Base-by-base conservation (phyloP, 257 asterid species). In the Scutellaria barbata region DNA sequence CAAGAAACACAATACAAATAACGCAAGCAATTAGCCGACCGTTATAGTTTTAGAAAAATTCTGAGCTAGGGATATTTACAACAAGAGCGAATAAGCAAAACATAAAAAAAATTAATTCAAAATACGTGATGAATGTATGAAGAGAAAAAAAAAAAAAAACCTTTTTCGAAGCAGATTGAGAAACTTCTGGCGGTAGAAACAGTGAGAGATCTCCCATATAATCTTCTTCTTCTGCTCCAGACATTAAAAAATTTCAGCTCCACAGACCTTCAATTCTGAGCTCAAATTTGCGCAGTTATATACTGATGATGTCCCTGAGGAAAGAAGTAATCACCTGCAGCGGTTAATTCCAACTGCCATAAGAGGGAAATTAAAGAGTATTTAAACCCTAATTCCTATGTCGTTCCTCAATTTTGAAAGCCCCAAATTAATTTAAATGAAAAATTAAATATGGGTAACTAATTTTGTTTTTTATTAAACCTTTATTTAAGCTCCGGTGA, bases 161-260 rank as follows among this genome's bases (percentile, higher is more conserved):
- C 96, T 82, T 76, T 73, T 79, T 81, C 4, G 91, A 68, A 68
- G 92, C 80, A 68, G 88, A 40, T 67, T 69, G 86, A 68, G 86
- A 63, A 69, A 42, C 66, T 63, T 83, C 84, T 2, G 82, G 81
- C 48, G 95, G 90, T 22, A 91, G 61, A 71, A 94, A 94, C 17
- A 69, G 92, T 71, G 96, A 89, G 69, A 94, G 91, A 80, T 94
- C 97, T 35, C 96, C 97, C 97, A 94, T 88, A 82, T 89, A 94
- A 82, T 92, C 97, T 1, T 30, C 83, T 75, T 83, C 93, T 50
- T 73, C 86, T 56, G 6, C 82, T 74, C 66, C 92, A 51, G 82
- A 87, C 88, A 83, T 83, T 37, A 22, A 51, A 35, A 54, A 35
- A 52, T 18, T 37, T 46, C 63, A 50, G 42, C 46, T 54, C 64